Base-by-base conservation (phyloP, 139 green algal species). In the Coccomyxa sp. region DNA sequence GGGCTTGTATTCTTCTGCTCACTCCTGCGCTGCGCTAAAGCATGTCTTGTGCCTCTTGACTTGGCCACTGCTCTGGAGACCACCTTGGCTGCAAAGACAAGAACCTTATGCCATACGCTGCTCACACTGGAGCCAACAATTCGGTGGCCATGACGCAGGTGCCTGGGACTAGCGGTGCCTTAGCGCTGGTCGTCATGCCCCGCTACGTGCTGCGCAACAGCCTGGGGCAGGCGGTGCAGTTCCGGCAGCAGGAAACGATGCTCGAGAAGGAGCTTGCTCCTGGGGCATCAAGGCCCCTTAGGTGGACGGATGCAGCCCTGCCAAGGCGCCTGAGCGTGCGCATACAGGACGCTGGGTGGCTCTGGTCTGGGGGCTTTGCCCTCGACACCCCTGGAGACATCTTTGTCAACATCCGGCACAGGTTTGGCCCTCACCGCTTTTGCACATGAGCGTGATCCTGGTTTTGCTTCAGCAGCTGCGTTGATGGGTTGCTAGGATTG, bases 131-230 rank as follows among this genome's bases (percentile, higher is more conserved):
- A n/a, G n/a, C n/a, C n/a, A n/a, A n/a, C n/a, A n/a, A n/a, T n/a
- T n/a, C n/a, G n/a, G n/a, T n/a, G n/a, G n/a, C n/a, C n/a, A n/a
- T n/a, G 6, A 40, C 75, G 73, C 81, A 85, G 76, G 86, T 90
- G 31, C 38, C 82, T 4, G 79, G 78, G 37, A 78, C 73, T n/a
- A 70, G 72, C 38, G 87, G 87, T 9, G 85, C 77, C 5, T 73
- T 87, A 37, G 91, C 90, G 6, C 75, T 97, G 39, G 88, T 94
- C n/a, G 39, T 97, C 18, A 80, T 91, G 71, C 92, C 92, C 0
- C 88, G 91, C 39, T 96, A 91, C 79, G 68, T 96, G 37, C 76
- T 97, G 31, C 73, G 85, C 70, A 97, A 97, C 76, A 80, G 58
- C 0, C 83, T 96, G n/a, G 75, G 85, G 18, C 75, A 79, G 58